Percentiles rank a stretch among this genome's conserved stretches.
Evolutionary conservation across 2,329 filamentous ascomycete genomes (phyloP).

Genomic region (Tolypocladium tropicale): DNA sequence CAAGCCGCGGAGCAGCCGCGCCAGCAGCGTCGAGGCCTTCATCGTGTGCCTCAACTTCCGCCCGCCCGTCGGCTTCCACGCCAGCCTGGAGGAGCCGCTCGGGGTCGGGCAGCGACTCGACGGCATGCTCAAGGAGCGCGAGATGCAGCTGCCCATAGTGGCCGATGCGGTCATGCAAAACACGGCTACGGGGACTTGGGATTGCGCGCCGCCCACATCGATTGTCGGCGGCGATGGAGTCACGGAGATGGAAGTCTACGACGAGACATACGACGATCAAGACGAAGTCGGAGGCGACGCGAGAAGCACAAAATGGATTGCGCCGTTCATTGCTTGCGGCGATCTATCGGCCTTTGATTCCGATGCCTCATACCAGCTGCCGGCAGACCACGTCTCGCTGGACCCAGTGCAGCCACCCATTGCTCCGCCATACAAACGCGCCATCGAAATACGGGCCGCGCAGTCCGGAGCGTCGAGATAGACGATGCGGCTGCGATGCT

Average conservation of each 20-base stretch:
- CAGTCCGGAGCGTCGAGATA: slow-evolving; percentile 15
- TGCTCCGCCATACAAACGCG: slow-evolving; percentile 87
- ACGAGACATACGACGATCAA: slow-evolving; percentile 19
- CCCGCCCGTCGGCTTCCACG: slow-evolving; percentile 65
- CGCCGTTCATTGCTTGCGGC: slow-evolving; percentile 93
- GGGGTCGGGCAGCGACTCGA: slow-evolving; percentile 50
- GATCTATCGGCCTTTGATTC: slow-evolving; percentile 92
- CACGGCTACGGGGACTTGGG: slow-evolving; percentile 32
- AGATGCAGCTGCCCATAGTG: slow-evolving; percentile 28
- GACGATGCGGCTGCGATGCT: not conserved
- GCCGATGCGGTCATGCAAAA: slow-evolving; percentile 37
- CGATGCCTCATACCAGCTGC: slow-evolving; percentile 85
- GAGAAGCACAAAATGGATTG: slow-evolving; percentile 63
- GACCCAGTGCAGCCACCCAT: slow-evolving; percentile 94
- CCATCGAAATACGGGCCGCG: slow-evolving; percentile 58
- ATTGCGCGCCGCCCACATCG: slow-evolving; percentile 11
- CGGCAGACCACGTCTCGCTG: slow-evolving; percentile 74
- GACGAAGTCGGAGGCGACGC: slow-evolving; percentile 12
- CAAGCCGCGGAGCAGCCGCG: slow-evolving; percentile 88
- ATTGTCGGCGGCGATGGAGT: slow-evolving; percentile 21
- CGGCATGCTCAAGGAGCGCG: slow-evolving; percentile 34
- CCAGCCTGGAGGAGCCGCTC: slow-evolving; percentile 65
- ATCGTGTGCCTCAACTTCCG: slow-evolving; percentile 88
- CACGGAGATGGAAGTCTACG: slow-evolving; percentile 41
- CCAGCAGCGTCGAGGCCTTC: slow-evolving; percentile 93